phyloP scores from a whole-genome alignment of 164 flowering plant genomes.

The Vitis rotundifolia region DNA sequence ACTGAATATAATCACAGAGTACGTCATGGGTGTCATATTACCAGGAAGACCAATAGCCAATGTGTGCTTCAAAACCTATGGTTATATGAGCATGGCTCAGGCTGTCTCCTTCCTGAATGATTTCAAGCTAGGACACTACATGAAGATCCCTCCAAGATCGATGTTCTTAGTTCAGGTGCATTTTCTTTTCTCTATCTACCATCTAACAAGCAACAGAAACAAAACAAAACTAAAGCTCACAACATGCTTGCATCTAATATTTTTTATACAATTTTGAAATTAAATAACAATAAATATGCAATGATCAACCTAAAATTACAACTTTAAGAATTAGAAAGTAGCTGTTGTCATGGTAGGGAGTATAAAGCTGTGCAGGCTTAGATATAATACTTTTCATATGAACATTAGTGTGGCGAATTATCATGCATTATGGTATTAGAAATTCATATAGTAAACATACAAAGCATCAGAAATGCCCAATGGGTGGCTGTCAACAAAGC shows the following conservation, averaged over 20 bases:
- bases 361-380: neutral
- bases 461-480: too few species aligned
- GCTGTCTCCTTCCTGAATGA: constrained; percentile 67
- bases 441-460: too few species aligned
- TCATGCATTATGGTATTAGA: too few species aligned
- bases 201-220: neutral
- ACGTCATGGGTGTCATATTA: constrained; percentile 54
- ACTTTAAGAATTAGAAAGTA: neutral
- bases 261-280: too few species aligned
- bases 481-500: too few species aligned
- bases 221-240: neutral
- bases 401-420: too few species aligned
- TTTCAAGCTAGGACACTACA: constrained; percentile 69
- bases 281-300: neutral
- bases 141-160: constrained; percentile 77
- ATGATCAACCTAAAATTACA: neutral
- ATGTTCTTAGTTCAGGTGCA: constrained; percentile 75
- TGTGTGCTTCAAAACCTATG: constrained; percentile 63
- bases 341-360: neutral
- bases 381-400: too few species aligned
- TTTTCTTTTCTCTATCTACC: neutral
- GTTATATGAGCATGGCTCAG: constrained; percentile 72
- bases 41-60: constrained; percentile 72
- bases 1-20: constrained; percentile 64
- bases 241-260: too few species aligned